Percentiles rank a stretch among this genome's conserved stretches.
Evolutionary conservation across 2,329 filamentous ascomycete genomes (phyloP).

Genomic region (Corniculantispora saksenae): DNA sequence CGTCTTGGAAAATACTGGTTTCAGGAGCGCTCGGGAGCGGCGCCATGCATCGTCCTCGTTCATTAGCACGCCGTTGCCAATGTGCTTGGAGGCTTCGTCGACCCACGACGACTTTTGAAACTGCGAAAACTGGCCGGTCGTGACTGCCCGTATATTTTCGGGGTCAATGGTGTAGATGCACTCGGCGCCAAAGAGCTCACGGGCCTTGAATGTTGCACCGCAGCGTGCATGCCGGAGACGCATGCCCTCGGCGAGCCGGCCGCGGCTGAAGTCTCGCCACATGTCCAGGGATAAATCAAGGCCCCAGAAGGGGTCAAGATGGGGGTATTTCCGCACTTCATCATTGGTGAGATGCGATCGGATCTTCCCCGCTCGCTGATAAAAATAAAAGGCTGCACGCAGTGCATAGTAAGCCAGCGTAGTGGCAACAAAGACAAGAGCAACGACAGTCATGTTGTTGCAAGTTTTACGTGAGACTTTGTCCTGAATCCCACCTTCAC

Average conservation of each 20-base stretch:
- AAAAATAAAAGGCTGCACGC: background rate
- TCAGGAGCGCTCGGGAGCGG: conserved; percentile 5
- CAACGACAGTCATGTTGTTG: background rate
- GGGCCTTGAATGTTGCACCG: conserved; percentile 9
- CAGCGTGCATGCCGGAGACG: conserved; percentile 1
- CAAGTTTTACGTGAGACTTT: background rate
- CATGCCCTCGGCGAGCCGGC: conserved; percentile 10
- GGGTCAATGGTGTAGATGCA: conserved; percentile 19
- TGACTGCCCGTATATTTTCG: conserved; percentile 13
- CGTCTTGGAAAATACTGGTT: conserved; percentile 11
- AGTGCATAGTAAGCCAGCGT: conserved; percentile 7
- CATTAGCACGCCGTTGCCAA: conserved; percentile 16
- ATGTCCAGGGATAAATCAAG: conserved; percentile 14
- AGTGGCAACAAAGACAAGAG: background rate
- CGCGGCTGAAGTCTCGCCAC: conserved; percentile 14
- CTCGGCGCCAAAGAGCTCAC: conserved; percentile 7
- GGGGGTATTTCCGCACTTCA: background rate
- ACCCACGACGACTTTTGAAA: conserved; percentile 18
- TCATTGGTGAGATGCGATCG: background rate
- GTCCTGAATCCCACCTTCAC: background rate
- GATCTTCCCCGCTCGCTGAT: background rate
- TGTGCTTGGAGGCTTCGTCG: conserved; percentile 17
- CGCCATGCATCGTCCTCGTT: conserved; percentile 13
- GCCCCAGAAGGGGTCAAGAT: conserved; percentile 4
- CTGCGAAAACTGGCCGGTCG: conserved; percentile 7